Conservation (phyloP, 1,284 basidiomycete genomes). For the Ceraceosorus bombacis region DNA sequence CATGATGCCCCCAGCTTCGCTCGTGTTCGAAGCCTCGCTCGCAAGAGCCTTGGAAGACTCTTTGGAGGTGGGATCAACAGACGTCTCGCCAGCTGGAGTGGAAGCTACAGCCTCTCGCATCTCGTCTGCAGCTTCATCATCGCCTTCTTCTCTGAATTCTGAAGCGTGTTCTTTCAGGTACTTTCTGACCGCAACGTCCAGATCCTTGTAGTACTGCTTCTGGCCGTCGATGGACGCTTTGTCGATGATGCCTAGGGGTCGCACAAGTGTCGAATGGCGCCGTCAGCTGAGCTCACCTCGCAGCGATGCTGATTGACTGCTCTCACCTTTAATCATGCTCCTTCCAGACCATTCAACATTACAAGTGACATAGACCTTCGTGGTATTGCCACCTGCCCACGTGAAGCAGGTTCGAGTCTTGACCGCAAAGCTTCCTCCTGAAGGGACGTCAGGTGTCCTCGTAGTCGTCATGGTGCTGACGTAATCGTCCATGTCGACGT, state of each 20-base stretch:
- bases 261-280: no score
- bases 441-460: conserved; percentile 86
- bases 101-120: conserved; percentile 2
- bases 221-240: conserved; percentile 89
- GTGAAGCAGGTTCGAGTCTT: conserved; percentile 90
- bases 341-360: conserved; percentile 92
- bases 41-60: conserved; percentile 1
- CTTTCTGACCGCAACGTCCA: conserved; percentile 65
- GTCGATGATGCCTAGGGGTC: conserved; percentile 69
- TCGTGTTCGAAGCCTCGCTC: neutral
- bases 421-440: conserved; percentile 80
- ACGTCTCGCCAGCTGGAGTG: neutral
- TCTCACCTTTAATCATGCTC: conserved; percentile 82
- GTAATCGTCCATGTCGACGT: conserved; percentile 77
- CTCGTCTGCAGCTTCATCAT: conserved; percentile 51
- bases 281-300: conserved; percentile 40
- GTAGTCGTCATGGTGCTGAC: conserved; percentile 81
- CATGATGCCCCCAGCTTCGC: conserved; percentile 7
- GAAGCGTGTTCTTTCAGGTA: conserved; percentile 81
- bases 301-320: conserved; percentile 24
- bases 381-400: conserved; percentile 75
- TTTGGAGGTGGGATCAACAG: neutral
- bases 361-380: conserved; percentile 75
- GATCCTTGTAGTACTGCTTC: conserved; percentile 73
- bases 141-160: conserved; percentile 79